Conservation (phyloP, 768 basidiomycete species). For the Boletus barrowsii region DNA sequence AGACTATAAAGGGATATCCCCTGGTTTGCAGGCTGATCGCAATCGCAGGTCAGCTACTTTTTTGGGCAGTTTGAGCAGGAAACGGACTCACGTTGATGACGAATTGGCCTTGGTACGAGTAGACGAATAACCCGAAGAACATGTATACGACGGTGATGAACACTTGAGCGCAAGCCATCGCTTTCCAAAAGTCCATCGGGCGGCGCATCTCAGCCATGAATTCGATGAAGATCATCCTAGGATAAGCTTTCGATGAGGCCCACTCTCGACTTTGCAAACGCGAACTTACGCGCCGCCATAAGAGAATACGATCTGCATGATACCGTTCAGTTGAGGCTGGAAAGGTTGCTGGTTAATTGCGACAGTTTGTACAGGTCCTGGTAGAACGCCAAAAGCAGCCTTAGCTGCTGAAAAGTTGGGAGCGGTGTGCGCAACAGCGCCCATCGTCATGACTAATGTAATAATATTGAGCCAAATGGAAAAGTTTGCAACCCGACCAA, state of each 20-base stretch:
- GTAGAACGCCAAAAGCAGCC: constrained; percentile 27
- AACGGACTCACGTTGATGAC: constrained; percentile 28
- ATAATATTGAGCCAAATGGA: constrained; percentile 54
- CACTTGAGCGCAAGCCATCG: constrained; percentile 53
- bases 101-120: constrained; percentile 62
- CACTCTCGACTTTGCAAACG: not conserved
- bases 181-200: constrained; percentile 69
- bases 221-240: constrained; percentile 24
- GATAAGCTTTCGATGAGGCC: constrained; percentile 32
- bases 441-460: constrained; percentile 60
- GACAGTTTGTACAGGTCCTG: constrained; percentile 12
- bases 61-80: not conserved
- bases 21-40: constrained; percentile 29
- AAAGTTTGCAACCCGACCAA: constrained; percentile 48
- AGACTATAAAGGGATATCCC: constrained; percentile 31
- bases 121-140: constrained; percentile 52
- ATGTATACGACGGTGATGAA: constrained; percentile 56
- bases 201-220: constrained; percentile 66
- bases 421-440: constrained; percentile 49
- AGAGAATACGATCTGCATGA: constrained; percentile 64
- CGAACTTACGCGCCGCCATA: constrained; percentile 44
- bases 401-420: constrained; percentile 50
- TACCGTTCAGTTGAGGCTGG: constrained; percentile 48
- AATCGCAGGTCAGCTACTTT: not conserved
- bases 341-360: constrained; percentile 21